Evolutionary conservation across 2,329 filamentous ascomycete species (phyloP), one percentile per base, ranked within the genome.

Genomic region (Sporothrix sp.): DNA sequence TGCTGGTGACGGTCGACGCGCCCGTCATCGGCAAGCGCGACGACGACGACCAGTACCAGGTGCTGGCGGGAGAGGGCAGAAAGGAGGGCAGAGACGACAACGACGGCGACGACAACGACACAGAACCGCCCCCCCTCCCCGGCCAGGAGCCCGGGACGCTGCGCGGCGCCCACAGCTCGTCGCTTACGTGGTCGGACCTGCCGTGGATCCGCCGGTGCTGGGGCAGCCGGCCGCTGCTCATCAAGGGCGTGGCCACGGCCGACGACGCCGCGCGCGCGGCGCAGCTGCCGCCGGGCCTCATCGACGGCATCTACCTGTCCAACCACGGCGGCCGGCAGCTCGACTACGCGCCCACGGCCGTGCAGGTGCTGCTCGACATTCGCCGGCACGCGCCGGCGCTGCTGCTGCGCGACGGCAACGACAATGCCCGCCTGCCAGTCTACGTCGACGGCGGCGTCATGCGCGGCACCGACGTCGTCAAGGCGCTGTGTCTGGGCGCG

Each of bases 121-220:
- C 28, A 8, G 18, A n/a, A 9, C 30, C 48, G 2, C 50, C 48
- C 1, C 51, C 47, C 3, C 48, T 55, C 2, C 50, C 51, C 9
- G 44, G 53, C 10, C 7, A 48, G 11, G 48, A 53, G 44, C 9
- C 16, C 2, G 23, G 36, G 40, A 44, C 21, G 20, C n/a, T 36
- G 21, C 49, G 44, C 16, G 23, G 18, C 7, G 25, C 32, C 20
- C 48, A 53, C 43, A 46, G 36, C 11, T n/a, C 46, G 7, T n/a
- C 45, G 13, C 23, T 52, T 8, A 18, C 13, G 20, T 85, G 82
- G 82, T 73, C 78, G 1, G 69, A 85, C 37, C 62, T 85, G 25
- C 65, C 68, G 14, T 68, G 79, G 48, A 59, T 85, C 52, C 70
- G 73, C 52, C 66, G 74, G 57, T 62, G 79, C 51, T 85, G 81